Conservation (phyloP, 257 asterid genomes). For the Nicotiana tabacum region DNA sequence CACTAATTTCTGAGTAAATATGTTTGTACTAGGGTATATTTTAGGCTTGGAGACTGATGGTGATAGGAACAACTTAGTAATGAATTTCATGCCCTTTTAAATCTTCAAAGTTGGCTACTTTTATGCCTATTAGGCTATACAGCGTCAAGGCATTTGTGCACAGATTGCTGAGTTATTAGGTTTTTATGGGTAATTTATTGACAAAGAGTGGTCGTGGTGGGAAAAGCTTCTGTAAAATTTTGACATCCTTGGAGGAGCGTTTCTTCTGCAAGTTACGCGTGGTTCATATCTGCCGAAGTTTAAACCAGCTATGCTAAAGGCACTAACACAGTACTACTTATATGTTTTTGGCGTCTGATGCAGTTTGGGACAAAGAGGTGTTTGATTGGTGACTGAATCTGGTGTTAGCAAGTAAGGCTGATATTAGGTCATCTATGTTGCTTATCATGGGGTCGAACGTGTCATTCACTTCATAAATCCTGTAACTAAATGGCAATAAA, state of each 20-base stretch:
- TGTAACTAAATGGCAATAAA: background rate
- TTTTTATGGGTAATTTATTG: background rate
- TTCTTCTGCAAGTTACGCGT: background rate
- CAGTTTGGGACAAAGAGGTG: conserved; percentile 8
- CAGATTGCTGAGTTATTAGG: conserved; percentile 1
- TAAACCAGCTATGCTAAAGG: background rate
- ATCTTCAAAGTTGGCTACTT: conserved; percentile 1
- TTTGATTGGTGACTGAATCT: background rate
- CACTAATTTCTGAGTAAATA: background rate
- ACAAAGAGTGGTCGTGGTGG: background rate
- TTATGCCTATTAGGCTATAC: background rate
- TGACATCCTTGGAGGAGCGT: background rate
- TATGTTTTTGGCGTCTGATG: background rate
- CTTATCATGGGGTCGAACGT: background rate
- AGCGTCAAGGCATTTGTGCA: background rate
- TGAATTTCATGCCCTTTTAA: background rate
- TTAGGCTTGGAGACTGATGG: background rate
- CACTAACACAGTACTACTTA: background rate
- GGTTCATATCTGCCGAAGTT: background rate
- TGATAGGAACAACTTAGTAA: conserved; percentile 3
- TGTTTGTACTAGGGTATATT: background rate
- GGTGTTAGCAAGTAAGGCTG: background rate
- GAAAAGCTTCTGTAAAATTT: background rate
- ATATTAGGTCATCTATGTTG: background rate
- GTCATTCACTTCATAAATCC: background rate